phyloP scores from a whole-genome alignment of 139 green algal genomes.

The Nannochloris sp. region DNA sequence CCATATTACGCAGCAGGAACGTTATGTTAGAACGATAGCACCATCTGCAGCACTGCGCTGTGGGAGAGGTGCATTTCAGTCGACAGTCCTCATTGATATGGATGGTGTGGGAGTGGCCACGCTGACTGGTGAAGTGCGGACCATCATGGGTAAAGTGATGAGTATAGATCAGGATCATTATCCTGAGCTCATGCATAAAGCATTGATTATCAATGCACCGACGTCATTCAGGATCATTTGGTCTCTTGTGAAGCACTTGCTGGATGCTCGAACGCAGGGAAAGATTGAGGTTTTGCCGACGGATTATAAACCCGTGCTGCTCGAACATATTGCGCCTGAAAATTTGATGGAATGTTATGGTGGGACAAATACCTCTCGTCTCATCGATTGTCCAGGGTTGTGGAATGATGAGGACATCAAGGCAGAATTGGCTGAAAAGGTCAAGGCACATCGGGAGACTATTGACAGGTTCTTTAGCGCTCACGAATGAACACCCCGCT shows the following conservation, averaged over 20 bases:
- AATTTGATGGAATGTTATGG: conserved; percentile 72
- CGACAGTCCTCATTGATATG: conserved; percentile 85
- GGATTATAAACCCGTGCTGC: conserved; percentile 59
- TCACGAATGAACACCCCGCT: too few relatives aligned
- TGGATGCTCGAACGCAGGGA: conserved; percentile 61
- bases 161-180: conserved; percentile 67
- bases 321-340: conserved; percentile 64
- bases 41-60: conserved; percentile 58
- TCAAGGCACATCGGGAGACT: too few relatives aligned
- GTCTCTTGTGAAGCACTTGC: conserved; percentile 55
- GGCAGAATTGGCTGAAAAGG: too few relatives aligned
- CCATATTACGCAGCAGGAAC: conserved; percentile 83
- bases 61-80: conserved; percentile 65
- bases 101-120: conserved; percentile 64
- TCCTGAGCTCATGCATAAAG: conserved; percentile 71
- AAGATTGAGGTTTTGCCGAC: conserved; percentile 65
- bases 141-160: conserved; percentile 43
- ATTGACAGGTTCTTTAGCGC: too few relatives aligned
- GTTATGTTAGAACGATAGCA: conserved; percentile 73
- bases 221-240: conserved; percentile 64
- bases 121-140: conserved; percentile 44
- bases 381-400: background rate
- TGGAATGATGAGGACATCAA: too few relatives aligned
- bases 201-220: conserved; percentile 71
- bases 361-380: conserved; percentile 23